Conservation (phyloP, 2,329 filamentous ascomycete species). For the Epichloe bromicola region DNA sequence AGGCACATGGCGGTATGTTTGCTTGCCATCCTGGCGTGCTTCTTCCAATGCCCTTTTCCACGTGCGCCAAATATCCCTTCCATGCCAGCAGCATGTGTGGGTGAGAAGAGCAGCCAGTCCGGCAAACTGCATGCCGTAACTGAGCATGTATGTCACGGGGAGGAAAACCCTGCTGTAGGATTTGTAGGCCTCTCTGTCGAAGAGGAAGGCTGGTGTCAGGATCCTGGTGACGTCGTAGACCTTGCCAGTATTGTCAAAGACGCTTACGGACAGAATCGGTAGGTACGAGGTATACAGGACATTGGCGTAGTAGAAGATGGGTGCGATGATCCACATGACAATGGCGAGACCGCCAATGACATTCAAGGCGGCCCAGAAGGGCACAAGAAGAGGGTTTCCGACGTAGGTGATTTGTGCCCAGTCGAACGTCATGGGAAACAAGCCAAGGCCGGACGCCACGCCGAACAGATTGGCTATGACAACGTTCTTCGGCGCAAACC, state of each 20-base stretch:
- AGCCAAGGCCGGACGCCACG: constrained; percentile 67
- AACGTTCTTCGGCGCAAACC: constrained; percentile 79
- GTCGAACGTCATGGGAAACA: constrained; percentile 81
- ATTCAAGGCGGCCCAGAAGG: constrained; percentile 79
- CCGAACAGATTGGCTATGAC: constrained; percentile 78
- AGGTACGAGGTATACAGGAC: constrained; percentile 71
- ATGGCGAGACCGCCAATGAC: constrained; percentile 67
- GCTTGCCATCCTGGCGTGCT: constrained; percentile 36
- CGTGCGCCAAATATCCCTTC: constrained; percentile 66
- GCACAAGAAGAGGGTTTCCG: constrained; percentile 69
- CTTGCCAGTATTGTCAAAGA: constrained; percentile 74
- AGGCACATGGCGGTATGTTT: constrained; percentile 38
- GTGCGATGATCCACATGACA: constrained; percentile 76
- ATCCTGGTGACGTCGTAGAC: constrained; percentile 74
- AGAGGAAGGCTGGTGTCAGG: constrained; percentile 62
- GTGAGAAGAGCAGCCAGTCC: constrained; percentile 67
- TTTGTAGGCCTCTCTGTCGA: constrained; percentile 63
- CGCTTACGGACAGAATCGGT: constrained; percentile 71
- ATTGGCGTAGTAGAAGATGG: constrained; percentile 70
- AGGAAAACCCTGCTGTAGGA: constrained; percentile 76
- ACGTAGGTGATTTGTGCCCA: constrained; percentile 87
- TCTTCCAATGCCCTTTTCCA: constrained; percentile 59
- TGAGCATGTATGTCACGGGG: constrained; percentile 76
- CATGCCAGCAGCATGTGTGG: constrained; percentile 76
- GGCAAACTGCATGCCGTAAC: constrained; percentile 78